phyloP scores from a whole-genome alignment of 495 filamentous ascomycete species.

The Cetradonia linearis region DNA sequence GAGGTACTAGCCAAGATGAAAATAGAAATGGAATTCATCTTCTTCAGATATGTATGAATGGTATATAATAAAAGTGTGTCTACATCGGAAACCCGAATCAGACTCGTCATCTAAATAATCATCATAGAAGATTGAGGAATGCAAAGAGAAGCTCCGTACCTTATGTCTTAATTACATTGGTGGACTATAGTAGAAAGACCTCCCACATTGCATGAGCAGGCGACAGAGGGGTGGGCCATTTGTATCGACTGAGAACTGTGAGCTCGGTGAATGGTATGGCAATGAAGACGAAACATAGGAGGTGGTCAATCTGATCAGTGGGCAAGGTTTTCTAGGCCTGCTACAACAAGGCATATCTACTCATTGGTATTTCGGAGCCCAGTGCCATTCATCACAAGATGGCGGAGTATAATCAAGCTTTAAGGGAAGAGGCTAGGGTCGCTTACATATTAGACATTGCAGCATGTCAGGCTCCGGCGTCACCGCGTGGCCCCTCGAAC shows the following conservation, averaged over 20 bases:
- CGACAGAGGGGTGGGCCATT: background rate
- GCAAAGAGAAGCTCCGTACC: constrained; percentile 21
- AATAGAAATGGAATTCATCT: background rate
- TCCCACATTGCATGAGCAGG: background rate
- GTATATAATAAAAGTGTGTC: constrained; percentile 45
- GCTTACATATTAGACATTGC: background rate
- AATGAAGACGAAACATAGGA: background rate
- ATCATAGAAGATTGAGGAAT: constrained; percentile 32
- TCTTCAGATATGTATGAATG: constrained; percentile 51
- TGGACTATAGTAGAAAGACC: background rate
- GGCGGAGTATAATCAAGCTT: constrained; percentile 14
- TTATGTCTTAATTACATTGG: background rate
- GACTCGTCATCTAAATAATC: constrained; percentile 53
- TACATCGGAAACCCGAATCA: constrained; percentile 52
- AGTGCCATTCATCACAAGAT: constrained; percentile 96
- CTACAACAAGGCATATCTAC: constrained; percentile 86
- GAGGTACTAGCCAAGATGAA: constrained; percentile 8
- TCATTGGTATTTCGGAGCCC: constrained; percentile 89
- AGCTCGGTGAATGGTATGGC: background rate
- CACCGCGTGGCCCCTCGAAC: background rate
- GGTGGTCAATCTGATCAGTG: constrained; percentile 53
- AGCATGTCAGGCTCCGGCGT: background rate
- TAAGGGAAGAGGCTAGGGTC: background rate
- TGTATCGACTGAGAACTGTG: background rate
- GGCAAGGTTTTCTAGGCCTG: constrained; percentile 99